Evolutionary conservation across 2,329 filamentous ascomycete species (phyloP).

Genomic region (Lachnellula occidentalis): DNA sequence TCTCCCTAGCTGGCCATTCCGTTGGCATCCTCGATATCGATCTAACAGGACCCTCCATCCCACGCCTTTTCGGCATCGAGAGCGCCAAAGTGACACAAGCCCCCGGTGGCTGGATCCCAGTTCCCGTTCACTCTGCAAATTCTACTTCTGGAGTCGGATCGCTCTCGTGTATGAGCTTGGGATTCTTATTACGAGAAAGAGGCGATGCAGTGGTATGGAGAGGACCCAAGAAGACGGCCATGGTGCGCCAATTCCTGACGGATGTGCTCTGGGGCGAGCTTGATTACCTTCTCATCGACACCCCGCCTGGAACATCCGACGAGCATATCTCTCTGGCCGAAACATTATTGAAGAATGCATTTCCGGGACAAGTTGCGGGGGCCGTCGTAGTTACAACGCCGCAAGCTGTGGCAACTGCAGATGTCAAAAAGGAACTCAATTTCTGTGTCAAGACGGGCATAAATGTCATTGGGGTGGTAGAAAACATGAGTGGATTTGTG

Average conservation of each 20-base stretch:
- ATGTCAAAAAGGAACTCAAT: slow-evolving; percentile 81
- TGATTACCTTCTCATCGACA: slow-evolving; percentile 94
- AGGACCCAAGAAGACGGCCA: slow-evolving; percentile 96
- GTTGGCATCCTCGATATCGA: slow-evolving; percentile 96
- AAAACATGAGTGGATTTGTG: slow-evolving; percentile 96
- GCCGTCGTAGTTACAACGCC: slow-evolving; percentile 95
- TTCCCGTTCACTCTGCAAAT: slow-evolving; percentile 67
- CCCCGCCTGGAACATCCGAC: slow-evolving; percentile 91
- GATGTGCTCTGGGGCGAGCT: slow-evolving; percentile 83
- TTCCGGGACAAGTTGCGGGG: slow-evolving; percentile 67
- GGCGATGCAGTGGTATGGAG: slow-evolving; percentile 96
- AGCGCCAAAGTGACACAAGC: slow-evolving; percentile 84
- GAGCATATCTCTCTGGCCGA: slow-evolving; percentile 95
- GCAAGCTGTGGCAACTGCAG: slow-evolving; percentile 86
- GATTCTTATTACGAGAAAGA: slow-evolving; percentile 77
- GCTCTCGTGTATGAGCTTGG: slow-evolving; percentile 83
- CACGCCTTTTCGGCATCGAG: slow-evolving; percentile 88
- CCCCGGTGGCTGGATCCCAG: slow-evolving; percentile 86
- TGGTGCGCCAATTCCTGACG: slow-evolving; percentile 93
- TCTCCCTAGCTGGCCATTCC: slow-evolving; percentile 77
- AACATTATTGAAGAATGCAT: slow-evolving; percentile 62
- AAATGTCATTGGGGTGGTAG: slow-evolving; percentile 86
- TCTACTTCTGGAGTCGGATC: slow-evolving; percentile 50
- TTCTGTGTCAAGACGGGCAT: slow-evolving; percentile 80
- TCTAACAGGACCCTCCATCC: slow-evolving; percentile 92